Base-by-base conservation (phyloP, 345 rosid genomes). In the Gossypium stocksii region DNA sequence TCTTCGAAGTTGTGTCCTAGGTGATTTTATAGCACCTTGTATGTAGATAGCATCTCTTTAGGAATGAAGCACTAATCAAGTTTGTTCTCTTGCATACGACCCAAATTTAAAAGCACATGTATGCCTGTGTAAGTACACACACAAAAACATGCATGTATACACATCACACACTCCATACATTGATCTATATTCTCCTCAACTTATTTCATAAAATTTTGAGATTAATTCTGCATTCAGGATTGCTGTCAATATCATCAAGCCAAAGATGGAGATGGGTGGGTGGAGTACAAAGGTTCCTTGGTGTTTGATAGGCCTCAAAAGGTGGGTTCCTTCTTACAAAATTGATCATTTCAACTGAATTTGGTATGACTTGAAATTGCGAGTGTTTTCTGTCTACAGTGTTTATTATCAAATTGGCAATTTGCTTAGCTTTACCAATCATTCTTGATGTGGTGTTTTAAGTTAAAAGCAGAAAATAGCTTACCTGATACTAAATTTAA, bases 221-320 rank as follows among this genome's bases (percentile, higher is more conserved):
- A 52, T 27, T 66, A 23, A 4, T 82, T 76, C 75, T 71, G 53
- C 25, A 70, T 76, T 66, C 81, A 96, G 99, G 98, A 96, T 84
- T 96, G 99, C 80, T 82, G 97, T 74, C 97, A 90, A 77, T 87
- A 93, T 81, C 99, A 96, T 87, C 93, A 91, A 83, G 98, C 99
- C 7, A 96, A 96, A 80, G 99, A 96, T 83, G 99, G 99, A 72
- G 99, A 96, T 87, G 99, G 99, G 60, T 96, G 99, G 99, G 91
- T 96, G 46, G 99, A 96, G 77, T 89, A 88, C 83, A 91, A 86
- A 85, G 99, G 97, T 41, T 88, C 99, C 7, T 82, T 96, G 89
- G 89, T 84, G 19, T 96, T 90, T 66, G 91, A 89, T 78, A 85
- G 80, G 83, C 89, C 87, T 61, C 97, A 89, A 66, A 93, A 89